These are phyloP conservation scores for Panus rudis DNA, from an alignment of 768 basidiomycete species.

Conservation along the genomic window DNA sequence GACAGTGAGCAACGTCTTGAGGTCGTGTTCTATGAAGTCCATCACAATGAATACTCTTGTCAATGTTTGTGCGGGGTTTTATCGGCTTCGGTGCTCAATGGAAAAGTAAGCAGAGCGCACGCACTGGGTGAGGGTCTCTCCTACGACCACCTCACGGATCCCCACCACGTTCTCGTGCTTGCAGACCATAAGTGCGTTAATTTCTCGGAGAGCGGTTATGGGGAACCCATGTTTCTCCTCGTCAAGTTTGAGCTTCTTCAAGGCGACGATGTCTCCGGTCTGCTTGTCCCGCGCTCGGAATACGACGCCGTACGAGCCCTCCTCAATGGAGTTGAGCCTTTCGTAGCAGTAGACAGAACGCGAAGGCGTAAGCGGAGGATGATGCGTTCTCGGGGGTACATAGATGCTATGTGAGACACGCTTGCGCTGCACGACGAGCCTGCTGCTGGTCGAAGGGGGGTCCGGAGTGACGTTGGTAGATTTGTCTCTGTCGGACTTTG, in stretches of 20 bases:
- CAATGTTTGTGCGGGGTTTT: constrained; percentile 5
- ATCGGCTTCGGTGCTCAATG: background rate
- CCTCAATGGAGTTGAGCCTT: constrained; percentile 94
- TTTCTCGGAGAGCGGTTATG: constrained; percentile 90
- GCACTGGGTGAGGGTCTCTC: constrained; percentile 97
- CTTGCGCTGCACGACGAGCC: constrained; percentile 10
- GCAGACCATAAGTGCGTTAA: constrained; percentile 94
- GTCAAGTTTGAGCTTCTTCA: constrained; percentile 97
- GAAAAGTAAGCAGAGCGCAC: constrained; percentile 32
- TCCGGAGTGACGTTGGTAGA: constrained; percentile 13
- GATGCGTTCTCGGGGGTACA: constrained; percentile 67
- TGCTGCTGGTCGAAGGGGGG: background rate
- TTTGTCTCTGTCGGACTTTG: constrained; percentile 15
- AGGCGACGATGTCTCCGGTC: constrained; percentile 90
- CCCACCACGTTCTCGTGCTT: constrained; percentile 94
- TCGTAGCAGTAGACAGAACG: constrained; percentile 94
- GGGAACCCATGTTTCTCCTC: constrained; percentile 99
- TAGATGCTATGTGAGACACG: constrained; percentile 49
- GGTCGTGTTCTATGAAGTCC: constrained; percentile 99
- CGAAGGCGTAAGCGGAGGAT: constrained; percentile 79
- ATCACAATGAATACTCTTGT: constrained; percentile 97
- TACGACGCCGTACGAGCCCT: constrained; percentile 96
- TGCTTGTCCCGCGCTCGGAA: constrained; percentile 94
- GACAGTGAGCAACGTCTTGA: constrained; percentile 88
- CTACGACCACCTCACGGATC: constrained; percentile 96